Percentiles rank a stretch among this genome's conserved stretches.
Evolutionary conservation across 23 red algal species (phyloP).

Genomic region (Pyropia haitanensis): DNA sequence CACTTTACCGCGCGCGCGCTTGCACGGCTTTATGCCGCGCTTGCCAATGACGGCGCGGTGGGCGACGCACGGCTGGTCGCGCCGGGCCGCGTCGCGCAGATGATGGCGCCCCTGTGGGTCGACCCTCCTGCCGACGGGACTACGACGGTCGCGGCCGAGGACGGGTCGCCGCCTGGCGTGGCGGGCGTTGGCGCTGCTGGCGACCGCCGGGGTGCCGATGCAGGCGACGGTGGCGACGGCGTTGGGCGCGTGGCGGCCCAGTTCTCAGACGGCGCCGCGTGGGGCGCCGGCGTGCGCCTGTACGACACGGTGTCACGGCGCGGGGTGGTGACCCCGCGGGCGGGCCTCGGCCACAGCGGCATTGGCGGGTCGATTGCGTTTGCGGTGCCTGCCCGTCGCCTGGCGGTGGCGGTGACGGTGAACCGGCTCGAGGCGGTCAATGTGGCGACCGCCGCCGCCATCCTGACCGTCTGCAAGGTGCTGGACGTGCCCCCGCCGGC

Average conservation of each 20-base stretch:
- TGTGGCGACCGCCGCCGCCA: conserved; percentile 11
- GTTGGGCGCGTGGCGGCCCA: too few relatives aligned
- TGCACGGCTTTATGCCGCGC: conserved; percentile 34
- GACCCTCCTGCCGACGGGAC: too few relatives aligned
- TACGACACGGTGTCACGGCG: conserved; percentile 17
- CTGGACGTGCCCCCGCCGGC: conserved; percentile 19
- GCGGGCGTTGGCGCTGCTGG: too few relatives aligned
- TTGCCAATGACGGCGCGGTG: conserved; percentile 31
- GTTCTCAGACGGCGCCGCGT: conserved; percentile 1
- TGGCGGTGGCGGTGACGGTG: conserved; percentile 56
- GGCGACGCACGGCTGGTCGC: conserved; percentile 10
- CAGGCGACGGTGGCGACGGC: too few relatives aligned
- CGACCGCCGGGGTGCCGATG: too few relatives aligned
- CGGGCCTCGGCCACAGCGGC: conserved; percentile 52
- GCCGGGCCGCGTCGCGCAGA: conserved; percentile 2
- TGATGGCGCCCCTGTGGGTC: conserved; percentile 7
- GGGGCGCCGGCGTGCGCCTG: conserved; percentile 29
- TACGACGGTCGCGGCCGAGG: too few relatives aligned
- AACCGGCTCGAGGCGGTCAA: conserved; percentile 54
- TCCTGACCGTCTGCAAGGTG: conserved; percentile 16
- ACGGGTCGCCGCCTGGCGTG: too few relatives aligned
- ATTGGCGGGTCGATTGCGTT: conserved; percentile 71
- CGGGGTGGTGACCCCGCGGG: conserved; percentile 4
- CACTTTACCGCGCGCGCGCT: conserved; percentile 73
- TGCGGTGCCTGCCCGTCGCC: conserved; percentile 37